Conservation (phyloP, 257 asterid genomes). For the Paulownia fortunei region DNA sequence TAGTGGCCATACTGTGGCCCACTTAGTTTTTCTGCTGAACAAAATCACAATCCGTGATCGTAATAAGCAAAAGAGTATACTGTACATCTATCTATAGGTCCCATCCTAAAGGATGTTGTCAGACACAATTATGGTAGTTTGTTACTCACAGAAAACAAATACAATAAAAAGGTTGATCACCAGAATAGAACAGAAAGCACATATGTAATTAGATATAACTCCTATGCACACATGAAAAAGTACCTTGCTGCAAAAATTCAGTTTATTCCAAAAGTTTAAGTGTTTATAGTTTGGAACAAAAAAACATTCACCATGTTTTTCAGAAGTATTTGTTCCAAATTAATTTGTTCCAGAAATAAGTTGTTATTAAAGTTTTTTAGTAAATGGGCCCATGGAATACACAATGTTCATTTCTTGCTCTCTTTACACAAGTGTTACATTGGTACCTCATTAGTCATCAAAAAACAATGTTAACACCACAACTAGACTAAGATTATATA, state of each 20-base stretch:
- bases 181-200: slow-evolving; percentile 19
- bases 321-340: not conserved
- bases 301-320: not conserved
- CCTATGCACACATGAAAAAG: not conserved
- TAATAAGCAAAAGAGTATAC: not conserved
- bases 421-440: not conserved
- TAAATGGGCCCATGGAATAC: not conserved
- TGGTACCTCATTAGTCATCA: slow-evolving; percentile 7
- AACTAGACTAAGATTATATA: slow-evolving; percentile 22
- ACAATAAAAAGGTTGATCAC: not conserved
- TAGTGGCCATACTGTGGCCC: not conserved
- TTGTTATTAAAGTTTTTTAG: not conserved
- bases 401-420: not conserved
- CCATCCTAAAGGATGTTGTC: not conserved
- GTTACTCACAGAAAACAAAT: not conserved
- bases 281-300: not conserved
- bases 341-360: not conserved
- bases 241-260: not conserved
- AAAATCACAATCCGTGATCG: slow-evolving; percentile 11
- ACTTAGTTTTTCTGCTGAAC: slow-evolving; percentile 17
- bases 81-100: not conserved
- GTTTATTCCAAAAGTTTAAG: not conserved
- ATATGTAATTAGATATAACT: not conserved
- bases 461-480: not conserved
- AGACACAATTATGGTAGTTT: slow-evolving; percentile 1